These are phyloP conservation scores for Nepenthes gracilis DNA, from an alignment of 148 eudicot genomes.

Conservation along the genomic window DNA sequence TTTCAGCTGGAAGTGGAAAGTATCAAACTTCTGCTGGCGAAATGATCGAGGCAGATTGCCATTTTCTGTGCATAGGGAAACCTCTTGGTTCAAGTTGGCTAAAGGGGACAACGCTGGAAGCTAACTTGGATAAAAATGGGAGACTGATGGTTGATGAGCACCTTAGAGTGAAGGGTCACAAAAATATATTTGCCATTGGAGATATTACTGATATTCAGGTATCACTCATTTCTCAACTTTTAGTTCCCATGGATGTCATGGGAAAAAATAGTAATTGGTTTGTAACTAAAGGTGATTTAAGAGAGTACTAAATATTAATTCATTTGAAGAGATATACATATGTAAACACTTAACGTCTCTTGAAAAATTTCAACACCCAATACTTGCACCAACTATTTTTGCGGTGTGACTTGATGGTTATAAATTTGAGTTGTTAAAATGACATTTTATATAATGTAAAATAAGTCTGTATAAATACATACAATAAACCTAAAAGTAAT, in stretches of 20 bases:
- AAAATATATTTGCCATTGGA: constrained; percentile 50
- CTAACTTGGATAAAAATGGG: constrained; percentile 29
- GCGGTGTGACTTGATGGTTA: too few relatives aligned
- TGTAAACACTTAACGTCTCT: too few relatives aligned
- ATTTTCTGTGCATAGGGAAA: constrained; percentile 44
- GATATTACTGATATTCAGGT: constrained; percentile 51
- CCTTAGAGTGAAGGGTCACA: constrained; percentile 38
- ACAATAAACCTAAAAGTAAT: too few relatives aligned
- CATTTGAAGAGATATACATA: too few relatives aligned
- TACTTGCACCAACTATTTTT: too few relatives aligned
- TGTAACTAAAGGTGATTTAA: too few relatives aligned
- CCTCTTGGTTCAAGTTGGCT: constrained; percentile 45
- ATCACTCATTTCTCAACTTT: neutral
- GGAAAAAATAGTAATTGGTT: neutral
- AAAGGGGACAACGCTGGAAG: constrained; percentile 26
- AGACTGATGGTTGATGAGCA: constrained; percentile 44
- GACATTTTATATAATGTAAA: too few relatives aligned
- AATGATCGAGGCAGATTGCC: constrained; percentile 39
- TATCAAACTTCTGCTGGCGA: constrained; percentile 42
- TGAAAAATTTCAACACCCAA: too few relatives aligned
- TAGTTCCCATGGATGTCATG: neutral
- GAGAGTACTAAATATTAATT: too few relatives aligned
- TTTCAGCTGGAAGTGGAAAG: constrained; percentile 17
- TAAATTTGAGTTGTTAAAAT: too few relatives aligned
- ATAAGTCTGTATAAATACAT: too few relatives aligned